A percentile compares a stretch with the other conserved stretches of the same genome.
Evolutionary conservation across 306 rosid species (phyloP).

Genomic region (Adenanthera pavonina): DNA sequence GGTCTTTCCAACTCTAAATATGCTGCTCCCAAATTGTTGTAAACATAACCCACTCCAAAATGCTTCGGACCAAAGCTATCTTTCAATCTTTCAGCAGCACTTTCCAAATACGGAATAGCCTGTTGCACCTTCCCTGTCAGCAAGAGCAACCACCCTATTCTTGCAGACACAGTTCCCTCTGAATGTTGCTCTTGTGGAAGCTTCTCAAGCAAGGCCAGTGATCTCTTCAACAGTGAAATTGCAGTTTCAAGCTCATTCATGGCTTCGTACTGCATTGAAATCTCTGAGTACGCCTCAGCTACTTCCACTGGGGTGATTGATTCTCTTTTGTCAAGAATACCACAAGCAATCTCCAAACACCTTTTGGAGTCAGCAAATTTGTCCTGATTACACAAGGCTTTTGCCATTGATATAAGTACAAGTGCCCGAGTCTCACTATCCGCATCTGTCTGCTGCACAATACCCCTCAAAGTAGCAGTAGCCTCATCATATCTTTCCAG

Average conservation of each 20-base stretch:
- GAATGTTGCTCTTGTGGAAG: slow-evolving; percentile 92
- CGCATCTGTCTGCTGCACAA: slow-evolving; percentile 66
- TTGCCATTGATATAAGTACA: slow-evolving; percentile 84
- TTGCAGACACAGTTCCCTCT: slow-evolving; percentile 87
- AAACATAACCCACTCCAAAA: slow-evolving; percentile 92
- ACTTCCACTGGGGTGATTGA: slow-evolving; percentile 63
- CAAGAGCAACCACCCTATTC: slow-evolving; percentile 90
- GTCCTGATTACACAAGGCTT: slow-evolving; percentile 80
- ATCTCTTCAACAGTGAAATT: slow-evolving; percentile 75
- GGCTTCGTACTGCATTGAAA: slow-evolving; percentile 85
- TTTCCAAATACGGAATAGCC: slow-evolving; percentile 88
- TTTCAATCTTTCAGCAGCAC: slow-evolving; percentile 84
- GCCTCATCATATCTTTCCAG: slow-evolving; percentile 81
- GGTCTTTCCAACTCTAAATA: slow-evolving; percentile 90
- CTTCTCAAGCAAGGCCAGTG: slow-evolving; percentile 79
- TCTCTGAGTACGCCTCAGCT: slow-evolving; percentile 86
- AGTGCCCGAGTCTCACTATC: slow-evolving; percentile 79
- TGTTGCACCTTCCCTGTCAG: slow-evolving; percentile 86
- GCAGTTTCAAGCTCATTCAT: slow-evolving; percentile 94
- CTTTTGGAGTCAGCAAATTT: slow-evolving; percentile 68
- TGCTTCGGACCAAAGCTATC: slow-evolving; percentile 96
- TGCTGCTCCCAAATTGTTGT: slow-evolving; percentile 96
- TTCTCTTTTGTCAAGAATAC: slow-evolving; percentile 83
- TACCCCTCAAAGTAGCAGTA: slow-evolving; percentile 68
- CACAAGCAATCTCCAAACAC: slow-evolving; percentile 80